phyloP scores from a whole-genome alignment of 192 early-diverging fungal genomes.

The Coemansia sp. region DNA sequence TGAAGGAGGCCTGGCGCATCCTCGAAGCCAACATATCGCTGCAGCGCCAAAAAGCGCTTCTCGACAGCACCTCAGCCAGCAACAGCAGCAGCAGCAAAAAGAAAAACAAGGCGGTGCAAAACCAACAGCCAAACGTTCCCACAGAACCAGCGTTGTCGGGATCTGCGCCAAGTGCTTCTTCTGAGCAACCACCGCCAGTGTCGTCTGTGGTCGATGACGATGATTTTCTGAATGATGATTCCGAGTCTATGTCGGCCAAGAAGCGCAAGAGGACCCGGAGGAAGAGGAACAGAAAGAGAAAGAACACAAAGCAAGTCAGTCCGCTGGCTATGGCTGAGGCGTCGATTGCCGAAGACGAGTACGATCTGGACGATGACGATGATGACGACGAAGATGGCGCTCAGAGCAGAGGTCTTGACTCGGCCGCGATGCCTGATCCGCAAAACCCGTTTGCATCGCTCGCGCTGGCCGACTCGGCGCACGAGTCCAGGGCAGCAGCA shows the following conservation, averaged over 20 bases:
- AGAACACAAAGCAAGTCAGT: slow-evolving; percentile 10
- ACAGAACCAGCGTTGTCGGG: neutral
- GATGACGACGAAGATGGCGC: slow-evolving; percentile 18
- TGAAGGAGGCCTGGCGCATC: slow-evolving; percentile 73
- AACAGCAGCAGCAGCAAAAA: slow-evolving; percentile 14
- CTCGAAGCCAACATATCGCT: slow-evolving; percentile 60
- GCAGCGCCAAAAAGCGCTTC: slow-evolving; percentile 50
- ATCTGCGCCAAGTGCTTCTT: neutral
- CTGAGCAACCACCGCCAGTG: neutral
- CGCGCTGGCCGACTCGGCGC: slow-evolving; percentile 14
- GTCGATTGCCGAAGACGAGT: slow-evolving; percentile 1
- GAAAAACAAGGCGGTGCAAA: slow-evolving; percentile 17
- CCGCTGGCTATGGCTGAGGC: neutral
- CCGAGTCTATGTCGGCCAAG: slow-evolving; percentile 23
- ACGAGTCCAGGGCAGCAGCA: neutral
- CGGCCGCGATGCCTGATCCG: slow-evolving; percentile 9
- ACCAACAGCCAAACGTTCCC: neutral
- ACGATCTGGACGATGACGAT: slow-evolving; percentile 13
- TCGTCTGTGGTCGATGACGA: slow-evolving; percentile 13
- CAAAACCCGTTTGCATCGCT: slow-evolving; percentile 50
- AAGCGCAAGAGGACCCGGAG: slow-evolving; percentile 52
- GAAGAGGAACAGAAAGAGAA: slow-evolving; percentile 50
- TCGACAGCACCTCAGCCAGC: slow-evolving; percentile 25
- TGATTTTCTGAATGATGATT: slow-evolving; percentile 23
- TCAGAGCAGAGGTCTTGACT: slow-evolving; percentile 12